Percentiles rank a stretch among this genome's conserved stretches.
phyloP scores from a whole-genome alignment of 768 basidiomycete genomes.

The Rubroboletus pulcherrimus region DNA sequence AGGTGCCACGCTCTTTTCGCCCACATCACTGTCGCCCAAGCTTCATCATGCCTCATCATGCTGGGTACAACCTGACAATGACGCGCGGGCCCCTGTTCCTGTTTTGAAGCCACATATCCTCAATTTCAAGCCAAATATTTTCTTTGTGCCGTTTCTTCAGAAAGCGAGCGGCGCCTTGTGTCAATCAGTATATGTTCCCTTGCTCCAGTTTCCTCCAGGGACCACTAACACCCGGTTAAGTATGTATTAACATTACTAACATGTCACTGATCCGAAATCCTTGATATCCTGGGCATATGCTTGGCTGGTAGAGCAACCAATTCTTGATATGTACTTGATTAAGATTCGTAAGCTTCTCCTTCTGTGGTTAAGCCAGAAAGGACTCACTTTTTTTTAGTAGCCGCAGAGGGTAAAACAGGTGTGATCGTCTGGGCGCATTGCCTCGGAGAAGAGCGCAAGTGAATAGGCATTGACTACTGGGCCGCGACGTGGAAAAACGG shows the following conservation, averaged over 20 bases:
- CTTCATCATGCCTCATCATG: background rate
- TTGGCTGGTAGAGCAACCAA: background rate
- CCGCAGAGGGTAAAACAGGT: background rate
- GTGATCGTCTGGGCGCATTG: background rate
- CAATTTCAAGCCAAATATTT: background rate
- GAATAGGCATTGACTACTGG: background rate
- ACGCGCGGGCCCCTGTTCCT: background rate
- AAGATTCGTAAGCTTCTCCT: background rate
- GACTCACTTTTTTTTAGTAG: background rate
- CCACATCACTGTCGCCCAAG: background rate
- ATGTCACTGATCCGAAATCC: background rate
- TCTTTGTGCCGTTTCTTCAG: background rate
- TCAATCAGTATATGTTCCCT: background rate
- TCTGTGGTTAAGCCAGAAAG: background rate
- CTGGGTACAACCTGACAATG: background rate
- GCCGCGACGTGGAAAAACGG: background rate
- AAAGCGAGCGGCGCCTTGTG: background rate
- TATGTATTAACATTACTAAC: background rate
- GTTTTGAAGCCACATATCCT: background rate
- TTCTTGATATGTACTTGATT: conserved; percentile 2
- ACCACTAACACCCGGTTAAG: background rate
- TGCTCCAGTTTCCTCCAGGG: background rate
- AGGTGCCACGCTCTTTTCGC: conserved; percentile 3
- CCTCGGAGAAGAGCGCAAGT: background rate
- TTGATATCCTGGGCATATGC: background rate